A percentile compares a stretch with the other conserved stretches of the same genome.
These are phyloP conservation scores for Tolypocladium amazonense DNA, from an alignment of 2,329 filamentous ascomycete genomes.

Conservation along the genomic window DNA sequence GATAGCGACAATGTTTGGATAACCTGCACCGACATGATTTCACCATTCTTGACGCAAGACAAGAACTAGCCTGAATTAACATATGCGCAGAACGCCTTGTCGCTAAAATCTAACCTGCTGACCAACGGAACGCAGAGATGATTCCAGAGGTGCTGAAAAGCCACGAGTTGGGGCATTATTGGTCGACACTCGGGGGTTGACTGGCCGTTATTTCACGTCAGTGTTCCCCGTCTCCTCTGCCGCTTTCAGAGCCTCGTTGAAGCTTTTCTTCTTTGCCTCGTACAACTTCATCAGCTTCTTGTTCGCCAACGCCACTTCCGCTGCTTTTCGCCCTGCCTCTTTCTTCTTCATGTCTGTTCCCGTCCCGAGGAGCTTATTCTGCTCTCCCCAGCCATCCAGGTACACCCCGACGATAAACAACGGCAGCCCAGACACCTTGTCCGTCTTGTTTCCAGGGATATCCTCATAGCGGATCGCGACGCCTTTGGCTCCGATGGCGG, in stretches of 20 bases:
- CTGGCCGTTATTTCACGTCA: neutral
- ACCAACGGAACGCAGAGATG: no score
- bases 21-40: neutral
- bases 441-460: slow-evolving; percentile 38
- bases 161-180: no score
- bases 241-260: slow-evolving; percentile 19
- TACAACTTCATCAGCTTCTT: slow-evolving; percentile 50
- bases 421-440: slow-evolving; percentile 41
- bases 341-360: slow-evolving; percentile 57
- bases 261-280: slow-evolving; percentile 35
- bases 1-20: neutral
- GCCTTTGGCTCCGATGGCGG: slow-evolving; percentile 41
- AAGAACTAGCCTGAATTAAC: neutral
- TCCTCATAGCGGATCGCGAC: slow-evolving; percentile 53
- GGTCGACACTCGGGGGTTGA: neutral
- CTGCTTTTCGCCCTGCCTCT: slow-evolving; percentile 59
- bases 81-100: neutral
- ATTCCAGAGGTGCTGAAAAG: neutral
- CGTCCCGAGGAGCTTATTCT: slow-evolving; percentile 47
- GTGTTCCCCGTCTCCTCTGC: slow-evolving; percentile 2
- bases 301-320: slow-evolving; percentile 51
- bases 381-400: slow-evolving; percentile 59
- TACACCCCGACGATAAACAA: slow-evolving; percentile 54
- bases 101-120: no score
- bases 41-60: neutral